Conservation (phyloP, 768 basidiomycete genomes). For the Calvatia gigantea region DNA sequence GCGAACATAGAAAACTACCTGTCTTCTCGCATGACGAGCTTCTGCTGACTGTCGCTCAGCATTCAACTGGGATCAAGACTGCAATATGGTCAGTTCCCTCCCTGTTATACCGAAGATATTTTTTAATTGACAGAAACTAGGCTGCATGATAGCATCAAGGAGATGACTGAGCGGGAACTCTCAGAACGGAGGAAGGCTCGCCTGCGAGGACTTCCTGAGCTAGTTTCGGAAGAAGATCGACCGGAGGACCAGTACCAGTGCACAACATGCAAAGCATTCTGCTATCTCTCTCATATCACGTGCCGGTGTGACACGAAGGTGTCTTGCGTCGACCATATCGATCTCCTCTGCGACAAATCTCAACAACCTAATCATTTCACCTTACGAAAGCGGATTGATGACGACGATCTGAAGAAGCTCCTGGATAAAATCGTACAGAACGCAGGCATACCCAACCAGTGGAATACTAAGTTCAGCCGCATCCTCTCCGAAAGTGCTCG, state of each 20-base stretch:
- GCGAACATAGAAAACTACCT: conserved; percentile 86
- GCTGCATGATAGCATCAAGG: conserved; percentile 78
- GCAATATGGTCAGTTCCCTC: conserved; percentile 73
- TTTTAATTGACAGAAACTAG: conserved; percentile 35
- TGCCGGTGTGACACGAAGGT: conserved; percentile 77
- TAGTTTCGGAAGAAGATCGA: conserved; percentile 73
- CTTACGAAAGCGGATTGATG: conserved; percentile 78
- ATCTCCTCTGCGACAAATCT: conserved; percentile 63
- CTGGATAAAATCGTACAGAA: conserved; percentile 64
- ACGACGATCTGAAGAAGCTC: conserved; percentile 70
- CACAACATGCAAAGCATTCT: conserved; percentile 87
- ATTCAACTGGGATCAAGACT: conserved; percentile 88
- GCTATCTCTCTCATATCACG: conserved; percentile 90
- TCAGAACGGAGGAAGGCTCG: conserved; percentile 62
- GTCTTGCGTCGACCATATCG: conserved; percentile 82
- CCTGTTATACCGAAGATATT: not conserved
- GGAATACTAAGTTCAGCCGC: conserved; percentile 69
- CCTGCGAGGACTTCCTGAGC: conserved; percentile 56
- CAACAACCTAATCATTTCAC: conserved; percentile 42
- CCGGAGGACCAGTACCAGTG: conserved; percentile 97
- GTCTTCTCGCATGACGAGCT: conserved; percentile 99
- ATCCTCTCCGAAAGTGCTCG: conserved; percentile 64
- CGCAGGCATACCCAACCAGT: conserved; percentile 69
- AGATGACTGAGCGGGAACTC: conserved; percentile 88
- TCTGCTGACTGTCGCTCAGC: conserved; percentile 95